These are phyloP conservation scores for Leccinum imitatum DNA, from an alignment of 768 basidiomycete species.

Conservation along the genomic window DNA sequence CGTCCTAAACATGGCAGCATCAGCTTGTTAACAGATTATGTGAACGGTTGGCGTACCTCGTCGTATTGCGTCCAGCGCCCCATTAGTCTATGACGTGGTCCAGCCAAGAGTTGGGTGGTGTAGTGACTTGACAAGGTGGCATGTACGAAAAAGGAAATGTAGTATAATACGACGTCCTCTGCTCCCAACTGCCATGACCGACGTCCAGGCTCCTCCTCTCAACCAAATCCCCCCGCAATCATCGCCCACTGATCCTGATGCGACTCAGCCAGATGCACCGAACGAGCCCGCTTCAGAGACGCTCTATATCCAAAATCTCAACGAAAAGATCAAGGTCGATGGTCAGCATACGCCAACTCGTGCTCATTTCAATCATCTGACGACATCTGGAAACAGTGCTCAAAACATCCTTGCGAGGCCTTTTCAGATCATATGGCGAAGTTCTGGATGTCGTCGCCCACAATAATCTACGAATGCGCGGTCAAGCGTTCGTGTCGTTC, in stretches of 20 bases:
- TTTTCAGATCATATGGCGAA: conserved; percentile 93
- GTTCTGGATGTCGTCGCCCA: conserved; percentile 97
- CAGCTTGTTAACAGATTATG: neutral
- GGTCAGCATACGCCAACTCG: conserved; percentile 39
- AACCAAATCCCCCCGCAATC: conserved; percentile 29
- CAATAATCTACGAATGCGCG: conserved; percentile 92
- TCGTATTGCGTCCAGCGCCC: conserved; percentile 41
- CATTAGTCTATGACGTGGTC: conserved; percentile 24
- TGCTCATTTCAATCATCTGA: conserved; percentile 11
- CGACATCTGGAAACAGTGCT: conserved; percentile 54
- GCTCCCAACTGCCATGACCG: conserved; percentile 34
- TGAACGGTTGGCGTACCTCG: conserved; percentile 19
- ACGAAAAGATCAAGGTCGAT: conserved; percentile 88
- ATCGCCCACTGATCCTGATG: conserved; percentile 19
- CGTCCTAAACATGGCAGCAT: conserved; percentile 37
- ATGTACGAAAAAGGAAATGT: conserved; percentile 18
- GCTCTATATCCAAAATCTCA: conserved; percentile 93
- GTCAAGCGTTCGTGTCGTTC: conserved; percentile 97
- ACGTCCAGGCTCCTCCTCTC: conserved; percentile 34
- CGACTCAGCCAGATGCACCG: conserved; percentile 26
- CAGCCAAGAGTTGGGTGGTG: conserved; percentile 19
- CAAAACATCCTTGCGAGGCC: conserved; percentile 79
- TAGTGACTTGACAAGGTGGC: conserved; percentile 5
- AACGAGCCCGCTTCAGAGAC: conserved; percentile 71
- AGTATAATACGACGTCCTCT: neutral